phyloP scores from a whole-genome alignment of 768 basidiomycete species.

The Lyophyllum atratum region DNA sequence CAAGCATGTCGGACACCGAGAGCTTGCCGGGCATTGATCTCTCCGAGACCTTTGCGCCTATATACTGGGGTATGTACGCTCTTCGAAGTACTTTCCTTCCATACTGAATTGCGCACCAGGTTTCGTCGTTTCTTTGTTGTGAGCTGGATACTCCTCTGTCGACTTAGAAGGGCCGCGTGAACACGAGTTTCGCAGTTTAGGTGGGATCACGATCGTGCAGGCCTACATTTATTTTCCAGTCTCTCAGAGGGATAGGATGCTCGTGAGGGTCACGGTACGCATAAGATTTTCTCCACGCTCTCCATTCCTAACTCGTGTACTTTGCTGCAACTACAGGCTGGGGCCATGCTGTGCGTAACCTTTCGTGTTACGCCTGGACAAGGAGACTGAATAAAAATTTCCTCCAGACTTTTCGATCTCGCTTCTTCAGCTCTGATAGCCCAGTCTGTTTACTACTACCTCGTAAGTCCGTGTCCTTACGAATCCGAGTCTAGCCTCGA shows the following conservation, averaged over 20 bases:
- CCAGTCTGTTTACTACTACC: constrained; percentile 46
- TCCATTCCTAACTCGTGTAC: not conserved
- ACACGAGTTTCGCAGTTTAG: constrained; percentile 26
- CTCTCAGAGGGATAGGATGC: constrained; percentile 24
- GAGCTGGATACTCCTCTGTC: not conserved
- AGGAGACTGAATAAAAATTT: not conserved
- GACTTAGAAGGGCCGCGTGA: not conserved
- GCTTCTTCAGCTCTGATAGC: constrained; percentile 40
- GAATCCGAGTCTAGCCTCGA: not conserved
- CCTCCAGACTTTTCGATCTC: constrained; percentile 34
- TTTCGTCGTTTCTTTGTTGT: constrained; percentile 31
- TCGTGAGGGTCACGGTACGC: constrained; percentile 33
- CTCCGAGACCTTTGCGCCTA: constrained; percentile 27
- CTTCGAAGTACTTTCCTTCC: not conserved
- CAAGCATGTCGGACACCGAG: constrained; percentile 1
- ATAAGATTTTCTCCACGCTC: not conserved
- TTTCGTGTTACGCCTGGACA: not conserved
- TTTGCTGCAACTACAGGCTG: constrained; percentile 17
- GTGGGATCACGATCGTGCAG: constrained; percentile 42
- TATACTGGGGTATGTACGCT: constrained; percentile 32
- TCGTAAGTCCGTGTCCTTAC: constrained; percentile 25
- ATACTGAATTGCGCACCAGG: constrained; percentile 15
- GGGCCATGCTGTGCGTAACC: constrained; percentile 26
- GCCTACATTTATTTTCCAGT: constrained; percentile 41
- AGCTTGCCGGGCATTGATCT: constrained; percentile 19